Conservation (phyloP, 1,139 yeast genomes). For the Hyphopichia burtonii region DNA sequence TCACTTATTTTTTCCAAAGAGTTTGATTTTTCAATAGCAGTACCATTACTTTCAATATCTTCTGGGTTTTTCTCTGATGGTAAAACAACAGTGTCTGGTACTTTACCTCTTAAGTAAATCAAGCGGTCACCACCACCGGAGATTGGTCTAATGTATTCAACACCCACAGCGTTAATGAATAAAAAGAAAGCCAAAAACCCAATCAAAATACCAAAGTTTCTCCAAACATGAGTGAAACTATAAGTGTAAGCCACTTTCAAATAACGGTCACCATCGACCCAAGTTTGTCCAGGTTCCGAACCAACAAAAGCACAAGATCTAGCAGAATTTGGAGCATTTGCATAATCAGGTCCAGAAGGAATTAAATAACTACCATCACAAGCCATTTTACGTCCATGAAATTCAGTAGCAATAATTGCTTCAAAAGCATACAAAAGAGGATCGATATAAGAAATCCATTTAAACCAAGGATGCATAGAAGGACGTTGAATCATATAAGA, state of each 20-base stretch:
- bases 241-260: constrained; percentile 43
- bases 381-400: constrained; percentile 37
- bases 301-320: constrained; percentile 57
- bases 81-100: constrained; percentile 21
- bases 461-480: constrained; percentile 61
- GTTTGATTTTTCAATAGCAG: constrained; percentile 6
- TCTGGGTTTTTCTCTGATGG: constrained; percentile 12
- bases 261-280: constrained; percentile 56
- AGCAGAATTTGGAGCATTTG: constrained; percentile 2
- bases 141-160: constrained; percentile 70
- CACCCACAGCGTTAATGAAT: constrained; percentile 50
- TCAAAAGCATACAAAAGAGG: constrained; percentile 61
- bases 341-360: constrained; percentile 50
- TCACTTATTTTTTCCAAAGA: constrained; percentile 4
- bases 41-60: constrained; percentile 7
- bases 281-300: constrained; percentile 48
- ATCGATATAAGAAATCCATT: constrained; percentile 59
- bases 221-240: constrained; percentile 63
- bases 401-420: constrained; percentile 54
- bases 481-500: constrained; percentile 61
- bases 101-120: constrained; percentile 47
- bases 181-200: constrained; percentile 59
- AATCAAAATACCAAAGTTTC: constrained; percentile 72
- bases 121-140: constrained; percentile 82
- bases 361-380: constrained; percentile 49